Percentiles rank a stretch among this genome's conserved stretches.
Conservation (phyloP, 441 rosid species). For the Hypseocharis bilobata region DNA sequence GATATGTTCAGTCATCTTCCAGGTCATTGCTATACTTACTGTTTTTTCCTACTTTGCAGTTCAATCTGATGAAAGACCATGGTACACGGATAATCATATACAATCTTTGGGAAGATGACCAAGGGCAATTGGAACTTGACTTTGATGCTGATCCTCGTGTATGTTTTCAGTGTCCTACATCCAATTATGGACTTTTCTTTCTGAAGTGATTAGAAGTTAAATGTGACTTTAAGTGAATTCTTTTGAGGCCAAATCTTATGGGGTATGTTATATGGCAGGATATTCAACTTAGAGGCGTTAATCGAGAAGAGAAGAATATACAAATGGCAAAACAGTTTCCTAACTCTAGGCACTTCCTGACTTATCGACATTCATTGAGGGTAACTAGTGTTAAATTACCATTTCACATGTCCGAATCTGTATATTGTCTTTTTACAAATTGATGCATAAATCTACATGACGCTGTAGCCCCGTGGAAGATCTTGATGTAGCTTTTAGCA, state of each 20-base stretch:
- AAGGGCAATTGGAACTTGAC: conserved; percentile 51
- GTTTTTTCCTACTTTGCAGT: conserved; percentile 32
- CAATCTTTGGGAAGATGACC: conserved; percentile 76
- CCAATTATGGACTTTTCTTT: conserved; percentile 3
- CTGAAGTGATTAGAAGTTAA: not conserved
- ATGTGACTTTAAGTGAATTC: not conserved
- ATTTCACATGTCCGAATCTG: not conserved
- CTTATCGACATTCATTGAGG: conserved; percentile 66
- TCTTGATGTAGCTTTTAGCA: not conserved
- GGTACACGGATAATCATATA: conserved; percentile 59
- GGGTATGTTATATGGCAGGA: conserved; percentile 37
- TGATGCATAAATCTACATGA: not conserved
- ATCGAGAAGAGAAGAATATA: conserved; percentile 68
- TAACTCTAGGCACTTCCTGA: conserved; percentile 58
- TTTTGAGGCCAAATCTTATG: not conserved
- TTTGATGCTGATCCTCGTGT: conserved; percentile 55
- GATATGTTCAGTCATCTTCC: not conserved
- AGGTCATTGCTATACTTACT: not conserved
- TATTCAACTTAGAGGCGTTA: conserved; percentile 71
- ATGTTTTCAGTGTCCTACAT: conserved; percentile 15
- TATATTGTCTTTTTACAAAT: not conserved
- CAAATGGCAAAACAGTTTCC: conserved; percentile 53
- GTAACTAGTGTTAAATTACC: conserved; percentile 24
- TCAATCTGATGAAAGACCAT: conserved; percentile 33
- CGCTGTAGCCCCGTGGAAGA: not conserved